Evolutionary conservation across 2,329 filamentous ascomycete genomes (phyloP).

Genomic region (Calonectria honghensis): DNA sequence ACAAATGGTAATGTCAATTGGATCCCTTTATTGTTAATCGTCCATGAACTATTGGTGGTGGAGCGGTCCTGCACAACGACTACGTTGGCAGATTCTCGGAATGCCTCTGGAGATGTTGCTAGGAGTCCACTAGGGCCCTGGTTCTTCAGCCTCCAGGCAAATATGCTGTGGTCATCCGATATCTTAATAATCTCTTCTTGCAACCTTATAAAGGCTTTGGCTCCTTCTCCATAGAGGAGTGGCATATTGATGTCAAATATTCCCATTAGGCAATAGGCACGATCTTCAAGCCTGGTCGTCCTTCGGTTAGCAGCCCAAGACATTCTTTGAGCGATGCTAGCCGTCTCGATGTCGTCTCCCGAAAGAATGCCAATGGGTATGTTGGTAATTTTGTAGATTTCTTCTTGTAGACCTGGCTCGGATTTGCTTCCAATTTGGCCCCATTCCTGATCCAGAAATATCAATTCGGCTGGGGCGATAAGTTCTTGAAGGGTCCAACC

Average conservation of each 20-base stretch:
- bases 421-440: not conserved
- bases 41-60: not conserved
- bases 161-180: slow-evolving; percentile 8
- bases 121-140: not conserved
- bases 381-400: not conserved
- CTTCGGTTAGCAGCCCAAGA: not conserved
- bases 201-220: not conserved
- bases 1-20: not conserved
- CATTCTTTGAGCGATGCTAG: slow-evolving; percentile 13
- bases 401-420: not conserved
- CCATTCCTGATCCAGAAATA: slow-evolving; percentile 4
- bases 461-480: not conserved
- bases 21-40: not conserved
- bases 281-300: slow-evolving; percentile 6
- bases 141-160: not conserved
- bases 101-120: not conserved
- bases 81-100: not conserved
- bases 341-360: not conserved
- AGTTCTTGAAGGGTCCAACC: slow-evolving; percentile 16
- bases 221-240: not conserved
- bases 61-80: not conserved
- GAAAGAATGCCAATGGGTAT: slow-evolving; percentile 1
- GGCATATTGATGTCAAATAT: slow-evolving; percentile 19
- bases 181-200: slow-evolving; percentile 15
- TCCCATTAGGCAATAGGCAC: slow-evolving; percentile 5